Evolutionary conservation across 495 filamentous ascomycete species (phyloP), one percentile per base, ranked within the genome.

Genomic region (Rhypophila decipiens): DNA sequence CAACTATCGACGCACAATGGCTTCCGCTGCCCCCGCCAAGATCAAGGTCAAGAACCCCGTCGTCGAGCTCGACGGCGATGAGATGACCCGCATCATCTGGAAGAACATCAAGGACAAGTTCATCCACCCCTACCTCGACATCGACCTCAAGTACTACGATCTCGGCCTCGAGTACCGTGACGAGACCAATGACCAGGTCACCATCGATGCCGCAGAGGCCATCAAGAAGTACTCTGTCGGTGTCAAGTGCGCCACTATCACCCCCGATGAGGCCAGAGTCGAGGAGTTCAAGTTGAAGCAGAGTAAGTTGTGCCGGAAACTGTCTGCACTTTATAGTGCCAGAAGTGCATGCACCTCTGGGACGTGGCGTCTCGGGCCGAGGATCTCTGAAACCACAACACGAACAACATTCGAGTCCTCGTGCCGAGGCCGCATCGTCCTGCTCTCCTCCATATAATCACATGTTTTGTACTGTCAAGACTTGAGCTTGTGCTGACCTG

Each of bases 41-140:
- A 96, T 96, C 76, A 88, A 93, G 76, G 90, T 96, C 65, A 85
- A 90, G 80, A 97, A 94, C 70, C 93, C 93, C 49, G 82, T 98
- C 61, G 93, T 98, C 68, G 88, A 91, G 69, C 77, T 98, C 62
- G 93, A 98, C 68, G 93, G 93, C 59, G 93, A 98, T 76, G 93
- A 98, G 80, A 98, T 98, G 93, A 98, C 93, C 50, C 79, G 93
- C 59, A 89, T 98, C 58, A 98, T 98, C 72, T 98, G 93, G 93
- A 73, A 96, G 73, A 83, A 88, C 61, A 98, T 98, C 76, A 95
- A 95, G 76, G 82, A 96, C 66, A 96, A 93, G 79, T 90, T 96
- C 74, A 96, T 96, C 67, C 74, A 81, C 71, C 90, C 90, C 36
- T 97, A 90, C 74, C 86, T 98, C 34, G 87, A 94, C 60, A 78